Percentiles rank a stretch among this genome's conserved stretches.
Conservation (phyloP, 192 early-diverging fungal species). For the Chytriomyces sp. region DNA sequence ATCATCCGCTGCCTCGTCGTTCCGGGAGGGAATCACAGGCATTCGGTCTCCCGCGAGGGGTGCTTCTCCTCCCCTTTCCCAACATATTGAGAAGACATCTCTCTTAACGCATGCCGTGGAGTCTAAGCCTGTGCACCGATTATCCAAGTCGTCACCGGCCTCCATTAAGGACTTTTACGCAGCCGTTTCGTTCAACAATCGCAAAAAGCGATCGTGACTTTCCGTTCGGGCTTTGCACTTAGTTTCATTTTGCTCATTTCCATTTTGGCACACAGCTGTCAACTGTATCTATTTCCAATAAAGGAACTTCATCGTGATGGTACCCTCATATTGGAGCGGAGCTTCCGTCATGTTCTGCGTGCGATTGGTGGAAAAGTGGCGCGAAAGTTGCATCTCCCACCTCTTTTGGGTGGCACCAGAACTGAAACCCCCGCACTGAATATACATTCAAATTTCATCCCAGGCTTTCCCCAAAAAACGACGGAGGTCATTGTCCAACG, state of each 20-base stretch:
- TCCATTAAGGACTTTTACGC: no score
- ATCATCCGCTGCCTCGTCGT: no score
- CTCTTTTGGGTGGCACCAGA: neutral
- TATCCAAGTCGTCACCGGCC: no score
- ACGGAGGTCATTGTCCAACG: neutral
- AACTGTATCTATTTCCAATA: no score
- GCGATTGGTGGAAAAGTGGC: neutral
- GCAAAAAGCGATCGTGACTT: neutral
- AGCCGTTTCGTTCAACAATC: neutral
- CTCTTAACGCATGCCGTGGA: no score
- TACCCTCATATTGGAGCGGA: neutral
- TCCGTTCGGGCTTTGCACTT: neutral
- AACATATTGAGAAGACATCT: no score
- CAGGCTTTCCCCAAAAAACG: no score
- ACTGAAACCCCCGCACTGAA: neutral
- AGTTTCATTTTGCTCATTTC: neutral
- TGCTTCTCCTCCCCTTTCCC: no score
- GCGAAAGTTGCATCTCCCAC: neutral
- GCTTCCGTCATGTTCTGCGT: neutral
- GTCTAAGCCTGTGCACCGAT: no score
- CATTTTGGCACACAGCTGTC: no score
- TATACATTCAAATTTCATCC: neutral
- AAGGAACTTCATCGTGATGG: neutral
- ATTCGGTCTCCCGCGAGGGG: no score
- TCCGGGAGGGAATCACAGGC: no score